These are phyloP conservation scores for Colletotrichum abscissum DNA, from an alignment of 2,329 filamentous ascomycete genomes.

Conservation along the genomic window DNA sequence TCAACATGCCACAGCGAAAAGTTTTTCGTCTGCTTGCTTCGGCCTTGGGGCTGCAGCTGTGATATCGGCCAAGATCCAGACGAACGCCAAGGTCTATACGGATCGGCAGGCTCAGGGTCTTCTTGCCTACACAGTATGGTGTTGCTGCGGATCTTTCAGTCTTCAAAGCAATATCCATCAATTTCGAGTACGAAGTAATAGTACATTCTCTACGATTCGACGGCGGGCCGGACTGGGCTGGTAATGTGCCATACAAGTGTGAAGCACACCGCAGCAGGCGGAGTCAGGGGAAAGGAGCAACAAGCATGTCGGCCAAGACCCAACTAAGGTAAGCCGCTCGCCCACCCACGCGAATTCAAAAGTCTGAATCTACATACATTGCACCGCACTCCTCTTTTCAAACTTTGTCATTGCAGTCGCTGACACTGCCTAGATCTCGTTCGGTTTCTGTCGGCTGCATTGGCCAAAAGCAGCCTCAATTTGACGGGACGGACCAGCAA, in stretches of 20 bases:
- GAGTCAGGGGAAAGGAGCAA: background rate
- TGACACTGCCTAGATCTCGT: background rate
- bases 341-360: background rate
- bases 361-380: background rate
- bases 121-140: background rate
- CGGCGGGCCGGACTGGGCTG: background rate
- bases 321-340: slow-evolving; percentile 6
- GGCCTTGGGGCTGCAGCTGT: background rate
- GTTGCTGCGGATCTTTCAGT: background rate
- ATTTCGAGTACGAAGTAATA: background rate
- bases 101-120: background rate
- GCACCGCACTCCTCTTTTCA: background rate
- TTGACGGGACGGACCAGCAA: background rate
- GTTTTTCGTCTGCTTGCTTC: background rate
- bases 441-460: background rate
- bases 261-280: background rate
- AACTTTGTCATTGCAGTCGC: background rate
- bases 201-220: background rate
- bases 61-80: background rate
- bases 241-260: background rate
- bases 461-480: background rate
- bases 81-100: too few relatives aligned
- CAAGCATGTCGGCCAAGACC: slow-evolving; percentile 10
- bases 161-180: background rate
- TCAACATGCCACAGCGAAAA: background rate